phyloP scores from a whole-genome alignment of 208 protist genomes.

The Strigomonas culicis region DNA sequence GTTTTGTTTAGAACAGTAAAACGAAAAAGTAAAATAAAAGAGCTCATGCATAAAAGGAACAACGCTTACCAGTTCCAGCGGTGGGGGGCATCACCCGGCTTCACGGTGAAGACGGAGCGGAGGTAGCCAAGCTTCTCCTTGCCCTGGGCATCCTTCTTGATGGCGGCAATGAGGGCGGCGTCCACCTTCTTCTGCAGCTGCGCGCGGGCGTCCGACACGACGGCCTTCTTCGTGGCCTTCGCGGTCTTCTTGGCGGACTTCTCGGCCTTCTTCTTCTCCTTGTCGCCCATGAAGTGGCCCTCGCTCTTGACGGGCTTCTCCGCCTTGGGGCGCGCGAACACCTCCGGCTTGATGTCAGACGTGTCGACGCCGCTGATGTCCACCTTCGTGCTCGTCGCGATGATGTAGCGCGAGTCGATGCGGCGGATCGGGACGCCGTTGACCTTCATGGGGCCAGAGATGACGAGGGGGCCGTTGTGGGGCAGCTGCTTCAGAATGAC shows the following conservation, averaged over 20 bases:
- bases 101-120: conserved; percentile 83
- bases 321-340: conserved; percentile 66
- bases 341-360: conserved; percentile 52
- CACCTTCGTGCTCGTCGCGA: conserved; percentile 98
- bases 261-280: conserved; percentile 67
- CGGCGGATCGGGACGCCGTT: conserved; percentile 98
- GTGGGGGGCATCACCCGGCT: conserved; percentile 81
- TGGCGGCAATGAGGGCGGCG: conserved; percentile 61
- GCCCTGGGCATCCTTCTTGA: conserved; percentile 68
- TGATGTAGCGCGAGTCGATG: conserved; percentile 97
- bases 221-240: conserved; percentile 56
- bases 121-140: conserved; percentile 80
- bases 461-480: conserved; percentile 93
- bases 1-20: background rate
- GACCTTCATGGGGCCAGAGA: conserved; percentile 95
- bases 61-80: conserved; percentile 63
- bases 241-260: conserved; percentile 65
- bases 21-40: background rate
- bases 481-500: conserved; percentile 98
- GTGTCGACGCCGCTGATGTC: conserved; percentile 90
- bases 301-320: conserved; percentile 80
- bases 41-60: background rate
- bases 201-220: conserved; percentile 63
- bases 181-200: conserved; percentile 79
- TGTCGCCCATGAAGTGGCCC: conserved; percentile 84